A percentile compares a stretch with the other conserved stretches of the same genome.
Evolutionary conservation across 768 basidiomycete species (phyloP).

Genomic region (Lyophyllum semitale): DNA sequence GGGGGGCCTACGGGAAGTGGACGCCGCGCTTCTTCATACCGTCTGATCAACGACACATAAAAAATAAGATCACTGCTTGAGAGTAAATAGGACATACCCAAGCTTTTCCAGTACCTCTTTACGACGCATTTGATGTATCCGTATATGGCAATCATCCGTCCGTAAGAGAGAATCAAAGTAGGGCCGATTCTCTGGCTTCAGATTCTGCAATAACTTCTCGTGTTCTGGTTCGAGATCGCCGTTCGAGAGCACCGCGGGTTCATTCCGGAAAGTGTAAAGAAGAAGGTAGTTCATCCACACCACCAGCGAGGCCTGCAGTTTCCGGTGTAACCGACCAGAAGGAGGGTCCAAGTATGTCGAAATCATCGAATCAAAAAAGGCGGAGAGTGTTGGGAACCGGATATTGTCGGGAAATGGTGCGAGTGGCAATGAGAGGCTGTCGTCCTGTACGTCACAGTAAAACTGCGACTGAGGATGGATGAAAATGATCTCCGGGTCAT

Average conservation of each 20-base stretch:
- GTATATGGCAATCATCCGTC: not conserved
- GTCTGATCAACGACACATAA: not conserved
- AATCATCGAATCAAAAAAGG: conserved; percentile 1
- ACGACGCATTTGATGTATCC: not conserved
- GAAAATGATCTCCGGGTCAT: conserved; percentile 9
- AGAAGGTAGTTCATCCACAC: not conserved
- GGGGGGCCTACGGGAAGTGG: conserved; percentile 6
- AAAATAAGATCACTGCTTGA: not conserved
- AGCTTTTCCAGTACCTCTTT: conserved; percentile 1
- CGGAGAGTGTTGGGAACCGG: conserved; percentile 12
- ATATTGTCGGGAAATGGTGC: conserved; percentile 11
- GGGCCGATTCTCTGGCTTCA: conserved; percentile 12
- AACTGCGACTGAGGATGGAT: conserved; percentile 16
- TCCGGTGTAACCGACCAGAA: not conserved
- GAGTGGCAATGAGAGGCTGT: conserved; percentile 13
- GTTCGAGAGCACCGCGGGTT: conserved; percentile 2
- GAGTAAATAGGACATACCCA: not conserved
- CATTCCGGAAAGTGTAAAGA: conserved; percentile 11
- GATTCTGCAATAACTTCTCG: conserved; percentile 4
- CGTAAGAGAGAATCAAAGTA: conserved; percentile 6
- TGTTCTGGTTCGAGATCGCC: conserved; percentile 10
- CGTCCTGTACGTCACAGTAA: conserved; percentile 12
- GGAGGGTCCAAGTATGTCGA: not conserved
- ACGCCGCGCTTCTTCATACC: conserved; percentile 3
- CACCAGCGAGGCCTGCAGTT: not conserved